These are phyloP conservation scores for Tetrapyrgos nigripes DNA, from an alignment of 1,284 basidiomycete species.

Conservation along the genomic window DNA sequence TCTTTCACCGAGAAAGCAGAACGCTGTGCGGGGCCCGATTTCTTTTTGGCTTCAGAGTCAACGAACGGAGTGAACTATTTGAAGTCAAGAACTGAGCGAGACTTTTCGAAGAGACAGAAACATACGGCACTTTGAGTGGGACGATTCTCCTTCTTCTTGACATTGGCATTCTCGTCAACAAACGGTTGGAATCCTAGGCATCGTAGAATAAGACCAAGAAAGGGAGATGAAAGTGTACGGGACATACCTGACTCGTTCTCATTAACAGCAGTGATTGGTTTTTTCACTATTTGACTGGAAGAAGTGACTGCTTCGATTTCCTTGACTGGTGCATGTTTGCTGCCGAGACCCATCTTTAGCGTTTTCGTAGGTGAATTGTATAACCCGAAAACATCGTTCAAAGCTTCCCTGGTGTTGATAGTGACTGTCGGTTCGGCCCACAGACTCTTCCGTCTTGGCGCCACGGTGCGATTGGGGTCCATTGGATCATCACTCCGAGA, in stretches of 20 bases:
- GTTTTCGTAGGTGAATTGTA: conserved; percentile 90
- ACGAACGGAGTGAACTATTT: conserved; percentile 31
- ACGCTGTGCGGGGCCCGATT: background rate
- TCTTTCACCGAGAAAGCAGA: conserved; percentile 34
- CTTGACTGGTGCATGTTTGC: conserved; percentile 73
- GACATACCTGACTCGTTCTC: conserved; percentile 44
- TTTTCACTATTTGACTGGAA: background rate
- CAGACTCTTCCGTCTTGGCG: conserved; percentile 45
- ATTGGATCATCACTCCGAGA: conserved; percentile 55
- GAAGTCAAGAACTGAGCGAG: background rate
- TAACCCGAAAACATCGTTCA: conserved; percentile 93
- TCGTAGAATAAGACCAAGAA: conserved; percentile 13
- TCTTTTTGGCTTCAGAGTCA: conserved; percentile 43
- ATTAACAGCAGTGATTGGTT: conserved; percentile 25
- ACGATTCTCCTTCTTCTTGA: conserved; percentile 27
- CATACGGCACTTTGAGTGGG: conserved; percentile 17
- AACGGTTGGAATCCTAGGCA: conserved; percentile 61
- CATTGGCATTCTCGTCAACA: conserved; percentile 59
- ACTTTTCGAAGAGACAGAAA: background rate
- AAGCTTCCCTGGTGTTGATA: conserved; percentile 88
- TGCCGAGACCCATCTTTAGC: conserved; percentile 58
- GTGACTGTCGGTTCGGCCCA: conserved; percentile 51
- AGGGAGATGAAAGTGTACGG: conserved; percentile 10
- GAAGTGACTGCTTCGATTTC: conserved; percentile 56
- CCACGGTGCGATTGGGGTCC: conserved; percentile 39